Base-by-base conservation (phyloP, 2,329 filamentous ascomycete species). In the Rhexocercosporidium sp. region DNA sequence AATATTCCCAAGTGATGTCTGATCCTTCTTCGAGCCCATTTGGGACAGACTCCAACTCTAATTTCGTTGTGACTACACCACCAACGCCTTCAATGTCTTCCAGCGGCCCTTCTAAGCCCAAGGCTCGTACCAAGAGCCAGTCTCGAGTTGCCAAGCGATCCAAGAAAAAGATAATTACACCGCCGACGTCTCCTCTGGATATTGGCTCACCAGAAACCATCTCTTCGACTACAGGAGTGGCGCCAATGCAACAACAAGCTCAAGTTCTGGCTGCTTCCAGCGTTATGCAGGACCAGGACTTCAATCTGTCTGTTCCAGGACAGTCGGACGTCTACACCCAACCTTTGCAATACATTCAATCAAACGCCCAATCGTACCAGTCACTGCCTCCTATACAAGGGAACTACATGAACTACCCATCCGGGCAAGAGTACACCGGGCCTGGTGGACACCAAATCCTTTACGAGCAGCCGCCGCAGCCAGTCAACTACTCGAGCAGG, bases 401-500 rank as follows among this genome's bases (percentile, higher is more conserved):
- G 2, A 37, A 6, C 20, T 57, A 57, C 29, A 47, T 37, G 62
- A 59, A 34, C 4, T 49, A 27, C 8, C 41, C 41, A 22, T 34
- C 39, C 1, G n/a, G 46, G 1, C 20, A 37, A 41, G 29, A 59
- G 22, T 29, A 59, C 31, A 53, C 22, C 14, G n/a, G 54, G 37
- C 37, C 44, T 39, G 29, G 34, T n/a, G 53, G 56, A 16, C 59
- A 47, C 31, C 44, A 49, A 46, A 64, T 59, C n/a, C 14, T 22
- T 27, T 61, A 59, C n/a, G 51, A 56, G n/a, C 22, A 39, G 6
- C 54, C 46, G 16, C 31, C 25, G 34, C 56, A 61, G 1, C 39
- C 34, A 29, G 29, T 29, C 22, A 41, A 5, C 29, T 64, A 63
- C 57, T 67, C 62, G 27, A 66, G 65, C 29, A 37, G 59, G 25